Evolutionary conservation across 2,329 filamentous ascomycete genomes (phyloP).

Genomic region (Colletotrichum sp.): DNA sequence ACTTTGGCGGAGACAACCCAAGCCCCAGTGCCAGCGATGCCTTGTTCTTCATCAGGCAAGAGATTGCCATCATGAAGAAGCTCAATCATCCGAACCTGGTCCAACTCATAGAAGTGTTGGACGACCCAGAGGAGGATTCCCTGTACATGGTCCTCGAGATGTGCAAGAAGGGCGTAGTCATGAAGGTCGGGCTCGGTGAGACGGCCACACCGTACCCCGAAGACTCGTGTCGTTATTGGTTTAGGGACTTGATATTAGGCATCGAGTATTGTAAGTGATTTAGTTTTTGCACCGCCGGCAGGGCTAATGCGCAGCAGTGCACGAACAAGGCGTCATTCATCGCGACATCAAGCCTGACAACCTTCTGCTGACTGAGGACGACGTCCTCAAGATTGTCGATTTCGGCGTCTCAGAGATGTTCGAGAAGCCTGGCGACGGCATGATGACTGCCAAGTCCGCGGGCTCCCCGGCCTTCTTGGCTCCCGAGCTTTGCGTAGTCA

Average conservation of each 20-base stretch:
- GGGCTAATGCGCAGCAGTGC: slow-evolving; percentile 59
- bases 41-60: slow-evolving; percentile 88
- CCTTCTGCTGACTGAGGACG: slow-evolving; percentile 84
- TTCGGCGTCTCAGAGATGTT: slow-evolving; percentile 99
- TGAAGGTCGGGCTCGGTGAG: slow-evolving; percentile 92
- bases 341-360: slow-evolving; percentile 99
- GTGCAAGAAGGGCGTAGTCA: slow-evolving; percentile 97
- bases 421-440: slow-evolving; percentile 74
- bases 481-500: slow-evolving; percentile 87
- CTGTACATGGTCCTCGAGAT: slow-evolving; percentile 99
- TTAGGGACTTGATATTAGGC: slow-evolving; percentile 90
- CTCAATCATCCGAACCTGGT: slow-evolving; percentile 95
- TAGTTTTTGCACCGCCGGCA: not conserved
- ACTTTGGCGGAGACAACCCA: slow-evolving; percentile 8
- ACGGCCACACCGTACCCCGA: slow-evolving; percentile 81
- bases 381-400: slow-evolving; percentile 96
- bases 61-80: slow-evolving; percentile 99
- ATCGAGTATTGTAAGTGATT: slow-evolving; percentile 82
- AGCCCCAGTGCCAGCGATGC: slow-evolving; percentile 42
- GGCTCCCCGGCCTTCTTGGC: slow-evolving; percentile 95
- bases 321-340: slow-evolving; percentile 93
- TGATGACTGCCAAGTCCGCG: slow-evolving; percentile 92
- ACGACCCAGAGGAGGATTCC: slow-evolving; percentile 94
- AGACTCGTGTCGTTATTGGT: slow-evolving; percentile 88
- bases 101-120: slow-evolving; percentile 88